Evolutionary conservation across 2,329 filamentous ascomycete species (phyloP).

Genomic region (Verticillium dahliae): DNA sequence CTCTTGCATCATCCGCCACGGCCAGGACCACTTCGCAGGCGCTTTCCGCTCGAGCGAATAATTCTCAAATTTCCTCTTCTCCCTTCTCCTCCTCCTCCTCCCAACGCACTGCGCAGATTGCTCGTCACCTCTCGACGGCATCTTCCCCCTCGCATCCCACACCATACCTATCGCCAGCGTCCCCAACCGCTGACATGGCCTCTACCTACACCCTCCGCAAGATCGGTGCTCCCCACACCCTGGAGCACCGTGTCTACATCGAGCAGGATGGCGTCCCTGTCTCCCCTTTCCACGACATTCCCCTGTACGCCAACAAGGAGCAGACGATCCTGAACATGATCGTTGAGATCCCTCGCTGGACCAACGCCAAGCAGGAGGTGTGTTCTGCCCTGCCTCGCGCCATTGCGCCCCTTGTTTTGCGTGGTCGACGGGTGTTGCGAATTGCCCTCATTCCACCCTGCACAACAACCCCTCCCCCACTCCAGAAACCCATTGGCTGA

Average conservation of each 20-base stretch:
- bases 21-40: constrained; percentile 10
- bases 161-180: constrained; percentile 14
- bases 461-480: not conserved
- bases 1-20: constrained; percentile 15
- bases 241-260: constrained; percentile 95
- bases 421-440: not conserved
- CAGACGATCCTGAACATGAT: constrained; percentile 98
- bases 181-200: constrained; percentile 36
- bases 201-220: constrained; percentile 74
- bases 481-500: constrained; percentile 7
- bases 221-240: constrained; percentile 81
- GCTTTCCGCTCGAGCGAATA: constrained; percentile 9
- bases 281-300: constrained; percentile 97
- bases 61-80: constrained; percentile 42
- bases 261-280: constrained; percentile 94
- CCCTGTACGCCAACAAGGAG: constrained; percentile 94
- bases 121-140: constrained; percentile 43
- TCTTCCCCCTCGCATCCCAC: constrained; percentile 16
- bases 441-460: not conserved
- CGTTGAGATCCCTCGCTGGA: constrained; percentile 99
- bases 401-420: not conserved
- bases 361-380: constrained; percentile 99
- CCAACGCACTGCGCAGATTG: constrained; percentile 46
- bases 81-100: constrained; percentile 40
- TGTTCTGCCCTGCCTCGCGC: constrained; percentile 24